Base-by-base conservation (phyloP, 1,284 basidiomycete genomes). In the Psilocybe mexicana region DNA sequence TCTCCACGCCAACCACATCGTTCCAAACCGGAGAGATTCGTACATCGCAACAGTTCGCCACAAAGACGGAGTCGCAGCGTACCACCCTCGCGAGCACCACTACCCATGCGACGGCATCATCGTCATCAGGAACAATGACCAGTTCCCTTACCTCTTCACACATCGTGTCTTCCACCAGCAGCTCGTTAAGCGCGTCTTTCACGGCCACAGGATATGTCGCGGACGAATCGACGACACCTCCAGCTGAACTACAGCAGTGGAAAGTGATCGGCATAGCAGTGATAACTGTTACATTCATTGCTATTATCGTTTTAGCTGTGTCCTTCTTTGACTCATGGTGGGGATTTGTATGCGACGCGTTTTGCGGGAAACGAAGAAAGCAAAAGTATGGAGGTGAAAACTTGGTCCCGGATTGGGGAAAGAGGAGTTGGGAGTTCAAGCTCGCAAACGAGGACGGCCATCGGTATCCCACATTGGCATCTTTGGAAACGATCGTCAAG, bases 261-360 rank as follows among this genome's bases (percentile, higher is more conserved):
- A 85, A 86, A 69, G 78, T 87, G 55, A 78, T 88, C 55, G 86
- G 86, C 25, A 80, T 90, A 58, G 79, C 79, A 5, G 78, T 88
- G 57, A 80, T 87, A 61, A 76, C 78, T 23, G 77, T 90, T 63
- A 82, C 77, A 50, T 75, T 81, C 30, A 74, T 88, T 54, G 83
- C 77, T 26, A 76, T 73, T 2, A 71, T 80, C 52, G 77, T 86
- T 62, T 73, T 88, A 53, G 72, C 78, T 8, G 72, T 82, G 53
- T 77, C 85, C 43, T 88, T 85, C 71, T 88, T 86, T 70, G 86
- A 90, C 69, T 78, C 81, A 26, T 84, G 85, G 79, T 84, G 79
- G 77, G 74, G 78, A 24, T 83, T 87, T 69, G 52, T 86, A 54
- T 72, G 76, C 43, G 84, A 83, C 52, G 63, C 81, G 48, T 51